phyloP scores from a whole-genome alignment of 225 moss, liverwort and hornwort species.

The Bryoerythrophyllum caledonicum region DNA sequence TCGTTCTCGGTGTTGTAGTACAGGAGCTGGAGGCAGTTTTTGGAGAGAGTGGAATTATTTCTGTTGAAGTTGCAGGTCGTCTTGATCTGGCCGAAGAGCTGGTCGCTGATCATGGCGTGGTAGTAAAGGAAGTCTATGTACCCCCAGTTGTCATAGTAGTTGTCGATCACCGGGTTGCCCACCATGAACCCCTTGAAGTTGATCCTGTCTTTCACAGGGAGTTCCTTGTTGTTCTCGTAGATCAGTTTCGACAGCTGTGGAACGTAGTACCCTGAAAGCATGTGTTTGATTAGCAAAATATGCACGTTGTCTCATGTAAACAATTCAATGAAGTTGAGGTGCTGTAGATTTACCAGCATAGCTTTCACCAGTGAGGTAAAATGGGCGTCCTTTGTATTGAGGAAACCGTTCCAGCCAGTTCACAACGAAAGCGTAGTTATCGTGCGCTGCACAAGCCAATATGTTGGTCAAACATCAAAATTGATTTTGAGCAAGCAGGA shows the following conservation, averaged over 20 bases:
- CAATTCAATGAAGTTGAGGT: too few relatives aligned
- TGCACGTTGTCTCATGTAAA: too few relatives aligned
- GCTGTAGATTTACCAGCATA: conserved; percentile 37
- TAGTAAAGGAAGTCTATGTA: conserved; percentile 54
- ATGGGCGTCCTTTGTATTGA: conserved; percentile 51
- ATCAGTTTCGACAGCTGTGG: conserved; percentile 57
- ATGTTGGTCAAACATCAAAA: neutral
- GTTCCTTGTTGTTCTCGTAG: conserved; percentile 39
- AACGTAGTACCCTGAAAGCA: conserved; percentile 57
- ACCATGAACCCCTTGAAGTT: conserved; percentile 78
- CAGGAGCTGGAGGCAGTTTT: conserved; percentile 4
- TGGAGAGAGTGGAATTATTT: neutral
- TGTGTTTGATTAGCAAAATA: too few relatives aligned
- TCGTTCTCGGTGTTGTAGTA: conserved; percentile 24
- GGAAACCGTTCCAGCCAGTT: conserved; percentile 57
- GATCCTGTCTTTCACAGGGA: conserved; percentile 22
- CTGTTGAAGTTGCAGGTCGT: conserved; percentile 34
- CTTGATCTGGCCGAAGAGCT: conserved; percentile 34
- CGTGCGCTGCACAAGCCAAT: conserved; percentile 30
- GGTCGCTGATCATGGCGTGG: conserved; percentile 76
- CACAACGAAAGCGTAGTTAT: conserved; percentile 49
- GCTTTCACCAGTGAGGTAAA: conserved; percentile 52
- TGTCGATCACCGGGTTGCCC: conserved; percentile 56
- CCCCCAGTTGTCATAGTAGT: conserved; percentile 42
- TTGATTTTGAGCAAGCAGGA: too few relatives aligned